Evolutionary conservation across 2,329 filamentous ascomycete species (phyloP).

Genomic region (Myriosclerotinia curreyana): DNA sequence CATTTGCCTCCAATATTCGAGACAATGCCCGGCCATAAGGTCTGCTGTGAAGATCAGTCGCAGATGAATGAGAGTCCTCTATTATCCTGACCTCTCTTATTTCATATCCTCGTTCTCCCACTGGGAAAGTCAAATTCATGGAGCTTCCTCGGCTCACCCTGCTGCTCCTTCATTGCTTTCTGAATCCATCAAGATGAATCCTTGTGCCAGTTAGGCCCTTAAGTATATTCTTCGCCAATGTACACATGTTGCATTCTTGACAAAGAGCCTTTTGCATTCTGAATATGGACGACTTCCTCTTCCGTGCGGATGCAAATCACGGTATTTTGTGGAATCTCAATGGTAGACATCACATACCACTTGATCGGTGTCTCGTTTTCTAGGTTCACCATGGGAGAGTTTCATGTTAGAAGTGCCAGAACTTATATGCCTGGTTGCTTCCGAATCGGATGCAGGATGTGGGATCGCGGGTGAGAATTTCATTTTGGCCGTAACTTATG

Average conservation of each 20-base stretch:
- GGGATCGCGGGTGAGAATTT: not conserved
- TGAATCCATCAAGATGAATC: not conserved
- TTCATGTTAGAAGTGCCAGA: not conserved
- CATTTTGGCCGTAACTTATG: not conserved
- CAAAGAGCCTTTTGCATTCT: not conserved
- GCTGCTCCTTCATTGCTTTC: not conserved
- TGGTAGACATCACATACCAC: not conserved
- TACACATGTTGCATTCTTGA: not conserved
- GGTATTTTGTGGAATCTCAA: not conserved
- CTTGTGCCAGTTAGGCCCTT: not conserved
- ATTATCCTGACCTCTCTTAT: not conserved
- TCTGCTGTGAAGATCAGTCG: not conserved
- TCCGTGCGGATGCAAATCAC: not conserved
- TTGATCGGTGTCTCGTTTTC: not conserved
- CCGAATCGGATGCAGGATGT: not conserved
- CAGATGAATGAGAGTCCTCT: not conserved
- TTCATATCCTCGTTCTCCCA: not conserved
- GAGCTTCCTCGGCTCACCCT: too few relatives aligned
- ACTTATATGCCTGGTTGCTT: too few relatives aligned
- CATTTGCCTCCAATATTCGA: not conserved
- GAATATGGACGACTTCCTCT: not conserved
- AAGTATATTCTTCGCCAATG: not conserved
- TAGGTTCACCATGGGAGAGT: too few relatives aligned
- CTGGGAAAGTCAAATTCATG: not conserved
- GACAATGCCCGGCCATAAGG: not conserved